Evolutionary conservation across 2,329 filamentous ascomycete species (phyloP), one percentile per base, ranked within the genome.

Genomic region (Cytospora piceae): DNA sequence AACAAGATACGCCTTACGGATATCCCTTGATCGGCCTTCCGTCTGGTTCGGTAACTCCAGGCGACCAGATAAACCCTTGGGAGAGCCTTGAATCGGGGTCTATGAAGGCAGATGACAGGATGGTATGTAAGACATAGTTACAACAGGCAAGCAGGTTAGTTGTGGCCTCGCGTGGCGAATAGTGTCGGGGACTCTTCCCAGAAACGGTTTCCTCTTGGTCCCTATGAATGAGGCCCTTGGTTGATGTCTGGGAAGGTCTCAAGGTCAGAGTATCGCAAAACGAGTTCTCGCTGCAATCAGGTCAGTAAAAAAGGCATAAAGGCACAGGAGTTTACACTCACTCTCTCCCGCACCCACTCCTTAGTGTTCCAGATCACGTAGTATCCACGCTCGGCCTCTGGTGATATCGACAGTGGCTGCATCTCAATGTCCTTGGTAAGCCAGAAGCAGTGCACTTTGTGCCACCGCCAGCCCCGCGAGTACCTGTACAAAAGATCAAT

Each of bases 341-440:
- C 87, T 69, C 87, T 80, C 70, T 89, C 85, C 74, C 87, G 87
- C 57, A 82, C 81, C 87, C 87, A 90, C 61, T 79, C 80, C n/a
- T 77, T 77, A 11, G 85, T 83, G 70, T 89, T 86, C 83, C 87
- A 90, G 64, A 90, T 82, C 66, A 89, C 83, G 73, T 90, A 90
- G 75, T 85, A 89, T 0, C 87, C 87, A 66, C 87, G 83, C 75
- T 90, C 87, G 58, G 86, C 84, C 61, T 79, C 83, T 15, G 82
- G 81, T 61, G 84, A 85, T 54, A 90, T 74, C 20, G 83, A 80
- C 66, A 87, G 85, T 34, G 87, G 87, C 54, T 84, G 82, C 85
- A 89, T 86, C 69, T 86, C 78, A 64, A 89, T 86, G 71, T 90
- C 87, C 74, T 90, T 90, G 6, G 87, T 90, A 58, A 90, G 76